Conservation (phyloP, 2,329 filamentous ascomycete genomes). For the Aspergillus candidus region DNA sequence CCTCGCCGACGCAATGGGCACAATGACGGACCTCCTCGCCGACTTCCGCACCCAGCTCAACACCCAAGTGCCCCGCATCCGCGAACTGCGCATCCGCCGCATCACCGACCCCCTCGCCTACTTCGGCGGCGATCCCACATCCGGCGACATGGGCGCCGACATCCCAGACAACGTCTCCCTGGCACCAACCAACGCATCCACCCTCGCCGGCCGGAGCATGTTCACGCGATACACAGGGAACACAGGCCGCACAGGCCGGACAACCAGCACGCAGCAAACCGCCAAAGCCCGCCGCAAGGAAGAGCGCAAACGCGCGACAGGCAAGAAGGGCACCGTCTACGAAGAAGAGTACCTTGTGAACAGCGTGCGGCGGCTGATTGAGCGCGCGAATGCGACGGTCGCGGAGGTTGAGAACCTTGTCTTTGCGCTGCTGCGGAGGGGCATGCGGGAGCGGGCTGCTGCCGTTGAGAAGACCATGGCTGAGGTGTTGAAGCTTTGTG, state of each 20-base stretch:
- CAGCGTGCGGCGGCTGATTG: slow-evolving; percentile 74
- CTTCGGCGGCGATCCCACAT: slow-evolving; percentile 67
- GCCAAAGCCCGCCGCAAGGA: slow-evolving; percentile 83
- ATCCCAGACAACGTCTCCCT: slow-evolving; percentile 89
- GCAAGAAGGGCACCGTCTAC: slow-evolving; percentile 95
- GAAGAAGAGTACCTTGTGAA: slow-evolving; percentile 96
- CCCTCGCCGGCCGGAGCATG: slow-evolving; percentile 69
- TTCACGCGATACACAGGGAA: slow-evolving; percentile 77
- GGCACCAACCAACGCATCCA: slow-evolving; percentile 76
- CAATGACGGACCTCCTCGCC: slow-evolving; percentile 82
- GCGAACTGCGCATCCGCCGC: slow-evolving; percentile 74
- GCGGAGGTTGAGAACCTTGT: slow-evolving; percentile 70
- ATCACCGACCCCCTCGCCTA: slow-evolving; percentile 80
- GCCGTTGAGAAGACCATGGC: slow-evolving; percentile 68
- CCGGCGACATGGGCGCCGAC: slow-evolving; percentile 53
- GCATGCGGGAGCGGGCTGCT: slow-evolving; percentile 80
- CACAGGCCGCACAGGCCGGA: slow-evolving; percentile 32
- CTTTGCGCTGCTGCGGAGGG: slow-evolving; percentile 67
- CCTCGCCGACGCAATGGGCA: slow-evolving; percentile 72
- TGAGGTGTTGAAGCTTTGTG: slow-evolving; percentile 68
- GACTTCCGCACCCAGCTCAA: slow-evolving; percentile 83
- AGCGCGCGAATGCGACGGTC: slow-evolving; percentile 67
- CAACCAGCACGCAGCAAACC: slow-evolving; percentile 60
- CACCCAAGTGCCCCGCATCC: slow-evolving; percentile 79
- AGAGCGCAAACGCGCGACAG: slow-evolving; percentile 88